Evolutionary conservation across 768 basidiomycete genomes (phyloP), one percentile per base, ranked within the genome.

Genomic region (Trametes cinnabarina): DNA sequence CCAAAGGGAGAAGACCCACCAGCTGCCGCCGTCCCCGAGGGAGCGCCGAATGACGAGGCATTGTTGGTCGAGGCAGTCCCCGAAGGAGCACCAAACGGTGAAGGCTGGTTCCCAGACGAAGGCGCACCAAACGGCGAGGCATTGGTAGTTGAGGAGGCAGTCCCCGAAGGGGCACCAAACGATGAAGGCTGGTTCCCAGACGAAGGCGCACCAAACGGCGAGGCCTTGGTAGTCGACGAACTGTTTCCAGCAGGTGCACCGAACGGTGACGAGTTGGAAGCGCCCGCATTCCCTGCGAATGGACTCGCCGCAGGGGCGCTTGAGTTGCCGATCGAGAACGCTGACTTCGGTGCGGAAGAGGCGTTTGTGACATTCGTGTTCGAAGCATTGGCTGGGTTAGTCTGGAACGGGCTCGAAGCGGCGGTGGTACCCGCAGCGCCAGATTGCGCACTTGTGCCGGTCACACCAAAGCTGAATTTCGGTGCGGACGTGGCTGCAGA

Each of bases 401-500:
- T 43, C 51, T 47, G 51, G 46, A 59, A 59, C 7, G 51, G 28
- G 23, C n/a, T 55, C 14, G 54, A 19, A 8, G 54, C 14, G 11
- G 34, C 6, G 19, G n/a, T n/a, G n/a, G 59, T 23, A 34, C 6
- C 19, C 17, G 55, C 32, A 4, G 30, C 40, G 10, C 53, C 52
- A 9, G 40, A 35, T 17, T 55, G 58, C 4, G 58, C 32, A 20
- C 39, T 35, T 22, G 26, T 19, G 34, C 44, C 44, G 35, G 26
- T 34, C 20, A 47, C 37, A 2, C 55, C 63, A 22, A 65, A 65
- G 17, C 55, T 55, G 26, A 62, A 65, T 44, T 48, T 61, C 3
- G 64, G 53, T 40, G 58, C 47, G 14, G 51, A 25, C 0, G 50
- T 64, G 3, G 51, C 37, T 6, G 58, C 19, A n/a, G 55, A 35